Evolutionary conservation across 768 basidiomycete species (phyloP).

Genomic region (Boletus sensibilis): DNA sequence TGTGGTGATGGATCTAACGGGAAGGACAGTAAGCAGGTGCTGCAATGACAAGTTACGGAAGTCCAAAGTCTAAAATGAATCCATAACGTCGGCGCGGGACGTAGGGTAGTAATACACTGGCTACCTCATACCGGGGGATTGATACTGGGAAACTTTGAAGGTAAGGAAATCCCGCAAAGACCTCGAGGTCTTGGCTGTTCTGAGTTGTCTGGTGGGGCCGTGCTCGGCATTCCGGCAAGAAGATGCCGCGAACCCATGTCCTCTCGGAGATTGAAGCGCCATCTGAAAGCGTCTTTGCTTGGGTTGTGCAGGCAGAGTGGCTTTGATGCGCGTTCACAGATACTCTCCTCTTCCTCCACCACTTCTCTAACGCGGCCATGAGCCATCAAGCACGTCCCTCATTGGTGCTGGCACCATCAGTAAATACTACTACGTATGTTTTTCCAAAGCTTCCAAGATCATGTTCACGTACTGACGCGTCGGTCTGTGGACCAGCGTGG

Average conservation of each 20-base stretch:
- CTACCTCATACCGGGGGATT: neutral
- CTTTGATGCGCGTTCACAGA: constrained; percentile 32
- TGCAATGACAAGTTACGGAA: neutral
- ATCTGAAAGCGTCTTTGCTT: constrained; percentile 24
- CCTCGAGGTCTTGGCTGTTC: neutral
- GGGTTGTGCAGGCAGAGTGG: constrained; percentile 34
- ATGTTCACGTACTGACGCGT: constrained; percentile 22
- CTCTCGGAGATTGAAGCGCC: constrained; percentile 27
- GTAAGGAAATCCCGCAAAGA: neutral
- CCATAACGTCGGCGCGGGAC: neutral
- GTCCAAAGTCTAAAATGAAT: neutral
- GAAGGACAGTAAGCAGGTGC: neutral
- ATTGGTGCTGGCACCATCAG: constrained; percentile 74
- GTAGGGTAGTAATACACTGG: neutral
- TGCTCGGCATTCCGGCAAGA: constrained; percentile 23
- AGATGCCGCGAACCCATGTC: constrained; percentile 11
- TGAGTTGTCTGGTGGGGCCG: constrained; percentile 1
- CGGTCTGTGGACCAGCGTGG: constrained; percentile 53
- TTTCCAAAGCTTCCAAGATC: neutral
- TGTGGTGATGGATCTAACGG: neutral
- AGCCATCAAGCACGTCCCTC: constrained; percentile 62
- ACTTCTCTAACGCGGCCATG: constrained; percentile 45
- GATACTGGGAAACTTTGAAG: neutral
- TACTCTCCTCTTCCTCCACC: constrained; percentile 25
- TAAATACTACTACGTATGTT: constrained; percentile 81